These are phyloP conservation scores for Globisporangium yorkense DNA, from an alignment of 352 stramenopile species.

Conservation along the genomic window DNA sequence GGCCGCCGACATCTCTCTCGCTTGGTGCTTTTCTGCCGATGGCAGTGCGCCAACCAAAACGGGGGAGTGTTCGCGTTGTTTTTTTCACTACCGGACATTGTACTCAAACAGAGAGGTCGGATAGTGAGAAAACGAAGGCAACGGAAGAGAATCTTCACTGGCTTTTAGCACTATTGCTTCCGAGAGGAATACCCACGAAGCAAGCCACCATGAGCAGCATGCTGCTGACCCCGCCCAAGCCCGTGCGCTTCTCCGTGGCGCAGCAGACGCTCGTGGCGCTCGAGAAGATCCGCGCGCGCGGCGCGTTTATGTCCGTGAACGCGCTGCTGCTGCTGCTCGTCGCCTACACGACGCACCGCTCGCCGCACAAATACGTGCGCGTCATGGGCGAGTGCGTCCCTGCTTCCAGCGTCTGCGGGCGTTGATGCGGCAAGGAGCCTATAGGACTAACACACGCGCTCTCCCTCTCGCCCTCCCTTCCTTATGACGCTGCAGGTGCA, in stretches of 20 bases:
- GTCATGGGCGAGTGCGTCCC: conserved; percentile 58
- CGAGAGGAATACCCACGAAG: neutral
- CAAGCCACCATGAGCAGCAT: conserved; percentile 1
- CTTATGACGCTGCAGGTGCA: conserved; percentile 29
- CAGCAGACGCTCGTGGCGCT: conserved; percentile 40
- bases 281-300: conserved; percentile 37
- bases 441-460: neutral
- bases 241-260: conserved; percentile 19
- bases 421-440: too few species aligned
- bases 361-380: conserved; percentile 64
- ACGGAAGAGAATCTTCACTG: too few species aligned
- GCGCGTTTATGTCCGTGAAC: conserved; percentile 42
- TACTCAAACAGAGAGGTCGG: too few species aligned
- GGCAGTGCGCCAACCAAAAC: conserved; percentile 16
- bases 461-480: neutral
- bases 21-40: neutral
- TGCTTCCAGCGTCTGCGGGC: neutral
- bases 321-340: conserved; percentile 50
- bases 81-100: neutral
- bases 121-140: too few species aligned
- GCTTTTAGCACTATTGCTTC: neutral
- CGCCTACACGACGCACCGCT: conserved; percentile 42
- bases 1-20: conserved; percentile 10
- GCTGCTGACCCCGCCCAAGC: conserved; percentile 10
- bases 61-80: neutral